phyloP scores from a whole-genome alignment of 495 filamentous ascomycete genomes.

The Sphaerosporella brunnea region DNA sequence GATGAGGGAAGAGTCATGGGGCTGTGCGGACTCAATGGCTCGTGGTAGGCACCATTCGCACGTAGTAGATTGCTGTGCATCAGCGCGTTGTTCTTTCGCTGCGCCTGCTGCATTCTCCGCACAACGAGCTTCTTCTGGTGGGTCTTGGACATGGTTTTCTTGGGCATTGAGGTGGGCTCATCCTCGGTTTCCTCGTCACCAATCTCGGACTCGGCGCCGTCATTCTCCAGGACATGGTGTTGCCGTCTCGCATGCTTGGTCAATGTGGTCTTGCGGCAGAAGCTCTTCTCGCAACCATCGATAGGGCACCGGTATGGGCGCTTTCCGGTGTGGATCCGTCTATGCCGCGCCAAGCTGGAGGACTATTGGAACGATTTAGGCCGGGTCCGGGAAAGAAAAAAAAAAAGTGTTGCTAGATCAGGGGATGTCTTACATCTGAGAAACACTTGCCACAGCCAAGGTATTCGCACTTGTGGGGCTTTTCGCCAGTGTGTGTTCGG shows the following conservation, averaged over 20 bases:
- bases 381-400: neutral
- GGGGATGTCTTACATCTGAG: slow-evolving; percentile 50
- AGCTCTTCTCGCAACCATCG: slow-evolving; percentile 64
- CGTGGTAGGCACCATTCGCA: slow-evolving; percentile 13
- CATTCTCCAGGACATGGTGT: slow-evolving; percentile 42
- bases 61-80: neutral
- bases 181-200: slow-evolving; percentile 38
- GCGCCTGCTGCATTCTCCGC: neutral
- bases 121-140: slow-evolving; percentile 20
- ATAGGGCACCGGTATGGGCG: slow-evolving; percentile 69
- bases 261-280: slow-evolving; percentile 76
- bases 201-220: slow-evolving; percentile 34
- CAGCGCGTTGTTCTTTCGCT: slow-evolving; percentile 1
- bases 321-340: slow-evolving; percentile 71
- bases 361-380: slow-evolving; percentile 42
- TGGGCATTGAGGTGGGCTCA: neutral
- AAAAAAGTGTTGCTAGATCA: slow-evolving; percentile 1
- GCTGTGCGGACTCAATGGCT: slow-evolving; percentile 24
- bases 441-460: slow-evolving; percentile 69
- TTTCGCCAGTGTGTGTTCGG: slow-evolving; percentile 76
- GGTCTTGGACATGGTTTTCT: neutral
- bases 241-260: slow-evolving; percentile 62
- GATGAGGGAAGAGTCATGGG: slow-evolving; percentile 20
- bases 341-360: slow-evolving; percentile 70
- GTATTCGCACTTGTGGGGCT: slow-evolving; percentile 69